Base-by-base conservation (phyloP, 768 basidiomycete genomes). In the Podaxis sp. region DNA sequence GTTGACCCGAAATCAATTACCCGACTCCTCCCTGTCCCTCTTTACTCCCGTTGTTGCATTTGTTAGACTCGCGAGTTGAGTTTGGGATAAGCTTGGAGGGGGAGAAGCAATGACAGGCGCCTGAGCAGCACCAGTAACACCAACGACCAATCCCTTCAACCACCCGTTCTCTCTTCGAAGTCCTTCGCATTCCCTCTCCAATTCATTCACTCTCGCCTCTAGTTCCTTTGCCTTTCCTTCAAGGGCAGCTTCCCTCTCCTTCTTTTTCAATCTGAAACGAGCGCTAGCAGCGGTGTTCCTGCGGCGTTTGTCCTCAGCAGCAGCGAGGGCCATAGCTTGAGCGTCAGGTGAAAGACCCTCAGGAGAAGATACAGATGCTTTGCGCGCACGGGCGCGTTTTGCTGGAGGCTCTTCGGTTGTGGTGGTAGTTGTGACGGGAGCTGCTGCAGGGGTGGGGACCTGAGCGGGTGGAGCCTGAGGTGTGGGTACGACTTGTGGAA, bases 181-280 rank as follows among this genome's bases (percentile, higher is more conserved):
- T 0, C 85, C 87, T 74, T 96, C 95, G 74, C 95, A 95, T 75
- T 96, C 94, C 73, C 90, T 84, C 78, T 97, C 95, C 13, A 97
- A 82, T 69, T 91, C 91, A 59, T 76, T 80, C 13, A 96, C 92
- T 57, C 88, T 85, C 0, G 78, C 78, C 71, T 94, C 91, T 15
- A 96, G 81, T 71, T 96, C 93, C 77, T 93, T 94, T 15, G 91
- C 87, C 69, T 87, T 88, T 48, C 81, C 83, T 76, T 96, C 95
- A 22, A 96, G 79, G 15, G 95, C 95, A 2, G 86, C 89, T 77
- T 97, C 95, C 13, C 95, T 83, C 75, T 96, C 93, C 80, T 97
- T 97, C 82, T 97, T 97, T 84, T 96, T 97, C 70, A 94, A 75
- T 63, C 95, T 84, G 82, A 97, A 97, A 7, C 95, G 90, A 36